A percentile compares a stretch with the other conserved stretches of the same genome.
Conservation (phyloP, 2,329 filamentous ascomycete species). For the Hirsutella minnesotensis region DNA sequence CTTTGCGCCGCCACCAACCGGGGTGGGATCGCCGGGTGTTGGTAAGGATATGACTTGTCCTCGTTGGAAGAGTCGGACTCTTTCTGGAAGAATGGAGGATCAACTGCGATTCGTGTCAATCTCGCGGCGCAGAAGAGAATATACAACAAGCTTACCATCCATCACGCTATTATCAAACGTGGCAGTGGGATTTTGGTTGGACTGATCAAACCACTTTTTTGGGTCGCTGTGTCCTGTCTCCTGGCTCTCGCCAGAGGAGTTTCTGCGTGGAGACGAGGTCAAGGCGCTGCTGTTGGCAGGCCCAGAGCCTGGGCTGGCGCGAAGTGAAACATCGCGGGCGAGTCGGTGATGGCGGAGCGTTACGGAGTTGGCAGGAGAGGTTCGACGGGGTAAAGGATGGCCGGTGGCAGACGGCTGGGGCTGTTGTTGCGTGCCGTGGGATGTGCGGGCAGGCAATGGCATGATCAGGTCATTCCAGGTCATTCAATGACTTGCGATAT, state of each 20-base stretch:
- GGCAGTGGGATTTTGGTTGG: slow-evolving; percentile 36
- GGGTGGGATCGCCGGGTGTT: slow-evolving; percentile 13
- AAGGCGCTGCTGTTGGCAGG: slow-evolving; percentile 8
- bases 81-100: slow-evolving; percentile 44
- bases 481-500: slow-evolving; percentile 4
- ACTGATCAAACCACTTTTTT: slow-evolving; percentile 41
- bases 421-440: slow-evolving; percentile 13
- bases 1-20: slow-evolving; percentile 27
- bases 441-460: slow-evolving; percentile 14
- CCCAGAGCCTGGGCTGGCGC: slow-evolving; percentile 13
- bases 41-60: slow-evolving; percentile 18
- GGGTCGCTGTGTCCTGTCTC: slow-evolving; percentile 37
- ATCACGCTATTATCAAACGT: slow-evolving; percentile 30
- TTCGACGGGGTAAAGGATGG: slow-evolving; percentile 31
- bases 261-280: slow-evolving; percentile 16
- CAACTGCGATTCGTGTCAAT: slow-evolving; percentile 19
- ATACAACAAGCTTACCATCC: slow-evolving; percentile 40
- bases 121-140: too few relatives aligned
- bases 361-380: slow-evolving; percentile 32
- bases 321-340: slow-evolving; percentile 27
- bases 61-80: slow-evolving; percentile 40
- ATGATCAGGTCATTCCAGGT: slow-evolving; percentile 13
- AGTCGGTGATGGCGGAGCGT: slow-evolving; percentile 34
- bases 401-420: slow-evolving; percentile 15
- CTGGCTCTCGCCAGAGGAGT: slow-evolving; percentile 38